Evolutionary conservation across 441 rosid genomes (phyloP), one percentile per base, ranked within the genome.

Genomic region (Biscutella laevigata): DNA sequence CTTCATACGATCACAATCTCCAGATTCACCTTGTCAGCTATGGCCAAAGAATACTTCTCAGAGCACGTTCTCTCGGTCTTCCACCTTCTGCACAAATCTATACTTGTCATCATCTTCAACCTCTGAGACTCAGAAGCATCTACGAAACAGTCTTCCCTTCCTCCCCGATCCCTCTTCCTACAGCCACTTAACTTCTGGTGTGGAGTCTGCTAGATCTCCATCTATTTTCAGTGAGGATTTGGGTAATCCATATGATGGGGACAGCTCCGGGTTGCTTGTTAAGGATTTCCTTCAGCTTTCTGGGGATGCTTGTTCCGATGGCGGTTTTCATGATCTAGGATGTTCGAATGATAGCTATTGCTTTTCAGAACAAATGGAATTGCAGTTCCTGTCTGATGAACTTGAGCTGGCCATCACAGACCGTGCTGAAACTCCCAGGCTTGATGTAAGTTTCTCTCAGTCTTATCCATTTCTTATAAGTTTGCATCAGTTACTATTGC

Each of bases 361-460:
- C 54, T 51, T 85, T 10, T 71, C 82, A 27, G 88, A 83, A 36
- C 82, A 85, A 22, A 66, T 85, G 65, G 92, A 85, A 30, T 73
- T 88, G 50, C 92, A 88, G 62, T 81, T 78, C 70, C 55, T 88
- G 40, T 83, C 92, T 40, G 84, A 85, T 64, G 86, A 85, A 49
- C 90, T 88, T 58, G 92, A 85, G 61, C 73, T 83, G 34, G 86
- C 85, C 38, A 79, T 85, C 33, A 75, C 81, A 14, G 92, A 81
- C 73, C 71, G 76, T 2, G 86, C 77, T 62, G 83, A 85, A 70
- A 88, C 76, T 65, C 96, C 92, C 47, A 66, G 81, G 68, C 77
- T 88, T 53, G 88, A 88, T 58, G 96, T 85, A 75, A 81, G 88
- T 45, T 59, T 10, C 40, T 17, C 55, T 51, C 37, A 36, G 24